Percentiles rank a stretch among this genome's conserved stretches.
These are phyloP conservation scores for Cochlearia excelsa DNA, from an alignment of 345 rosid species.

Conservation along the genomic window DNA sequence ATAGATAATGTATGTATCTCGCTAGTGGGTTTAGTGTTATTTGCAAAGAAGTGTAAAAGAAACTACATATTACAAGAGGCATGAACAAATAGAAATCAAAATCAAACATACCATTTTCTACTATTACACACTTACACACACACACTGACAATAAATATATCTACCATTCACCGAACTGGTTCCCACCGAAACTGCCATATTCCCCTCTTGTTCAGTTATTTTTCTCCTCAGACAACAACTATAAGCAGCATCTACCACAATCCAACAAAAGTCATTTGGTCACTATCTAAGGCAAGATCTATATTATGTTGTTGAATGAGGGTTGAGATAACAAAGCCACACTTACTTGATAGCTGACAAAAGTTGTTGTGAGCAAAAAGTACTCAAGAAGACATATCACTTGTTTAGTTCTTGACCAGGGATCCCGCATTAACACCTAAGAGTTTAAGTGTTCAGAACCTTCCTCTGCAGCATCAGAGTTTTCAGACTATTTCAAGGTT, in stretches of 20 bases:
- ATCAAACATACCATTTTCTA: conserved; percentile 17
- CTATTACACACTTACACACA: conserved; percentile 2
- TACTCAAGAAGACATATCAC: conserved; percentile 43
- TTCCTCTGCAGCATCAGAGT: conserved; percentile 46
- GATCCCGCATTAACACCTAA: conserved; percentile 39
- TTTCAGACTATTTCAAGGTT: conserved; percentile 37
- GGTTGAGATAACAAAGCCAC: conserved; percentile 3
- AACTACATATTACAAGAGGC: conserved; percentile 20
- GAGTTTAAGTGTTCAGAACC: conserved; percentile 41
- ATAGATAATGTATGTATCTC: neutral
- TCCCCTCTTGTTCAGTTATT: conserved; percentile 11
- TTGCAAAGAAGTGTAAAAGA: neutral
- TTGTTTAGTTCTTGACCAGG: conserved; percentile 39
- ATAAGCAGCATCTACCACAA: conserved; percentile 18
- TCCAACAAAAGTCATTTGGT: conserved; percentile 11
- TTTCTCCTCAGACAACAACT: conserved; percentile 30
- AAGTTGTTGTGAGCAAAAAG: conserved; percentile 28
- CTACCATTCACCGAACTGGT: conserved; percentile 21
- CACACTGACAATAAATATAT: conserved; percentile 16
- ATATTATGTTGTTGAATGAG: neutral
- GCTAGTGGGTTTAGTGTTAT: no score
- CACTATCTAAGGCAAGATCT: neutral
- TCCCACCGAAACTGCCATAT: conserved; percentile 19
- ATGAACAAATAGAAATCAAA: conserved; percentile 13
- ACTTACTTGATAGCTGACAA: conserved; percentile 29